Base-by-base conservation (phyloP, 2,329 filamentous ascomycete species). In the Sarocladium kiliense region DNA sequence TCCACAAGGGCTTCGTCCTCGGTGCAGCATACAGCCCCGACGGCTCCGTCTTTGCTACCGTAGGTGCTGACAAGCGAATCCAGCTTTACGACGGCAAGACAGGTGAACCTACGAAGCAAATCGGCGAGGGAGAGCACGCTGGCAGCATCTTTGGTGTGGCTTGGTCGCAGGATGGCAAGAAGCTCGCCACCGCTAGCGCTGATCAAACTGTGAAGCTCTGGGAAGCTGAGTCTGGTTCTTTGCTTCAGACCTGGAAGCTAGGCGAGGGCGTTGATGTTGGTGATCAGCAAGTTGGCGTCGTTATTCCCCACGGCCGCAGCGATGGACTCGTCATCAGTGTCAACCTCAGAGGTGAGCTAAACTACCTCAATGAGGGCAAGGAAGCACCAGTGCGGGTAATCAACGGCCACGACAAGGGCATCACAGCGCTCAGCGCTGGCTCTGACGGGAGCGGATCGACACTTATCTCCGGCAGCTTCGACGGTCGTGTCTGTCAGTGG, bases 41-140 rank as follows among this genome's bases (percentile, higher is more conserved):
- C 67, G 94, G 94, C 47, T 84, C 78, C 39, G 77, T 78, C 36
- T 76, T 99, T 58, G 89, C 94, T 32, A 96, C 88, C 54, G 93
- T 97, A 2, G 93, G 94, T 36, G 91, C 89, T n/a, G 94, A 99
- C 71, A 86, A 86, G 68, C 85, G 84, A 66, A 96, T 99, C 61
- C 95, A 94, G 78, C 77, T 99, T 10, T 99, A 97, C 68, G 91
- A 99, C 68, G 94, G 93, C 59, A 96, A 96, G 79, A 96, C 91
- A 16, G 94, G 94, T 27, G 91, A 96, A 67, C 80, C 87, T 1
- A 89, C 85, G 44, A 81, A 77, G 57, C 80, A 89, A 62, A 87
- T 99, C 63, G 88, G 88, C 10, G 87, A 93, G 61, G 86, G 84
- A n/a, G 86, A 85, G 61, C 94, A 99, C 69, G 93, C 86, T 5